These are phyloP conservation scores for Aspergillus piperis DNA, from an alignment of 2,329 filamentous ascomycete genomes.

Conservation along the genomic window DNA sequence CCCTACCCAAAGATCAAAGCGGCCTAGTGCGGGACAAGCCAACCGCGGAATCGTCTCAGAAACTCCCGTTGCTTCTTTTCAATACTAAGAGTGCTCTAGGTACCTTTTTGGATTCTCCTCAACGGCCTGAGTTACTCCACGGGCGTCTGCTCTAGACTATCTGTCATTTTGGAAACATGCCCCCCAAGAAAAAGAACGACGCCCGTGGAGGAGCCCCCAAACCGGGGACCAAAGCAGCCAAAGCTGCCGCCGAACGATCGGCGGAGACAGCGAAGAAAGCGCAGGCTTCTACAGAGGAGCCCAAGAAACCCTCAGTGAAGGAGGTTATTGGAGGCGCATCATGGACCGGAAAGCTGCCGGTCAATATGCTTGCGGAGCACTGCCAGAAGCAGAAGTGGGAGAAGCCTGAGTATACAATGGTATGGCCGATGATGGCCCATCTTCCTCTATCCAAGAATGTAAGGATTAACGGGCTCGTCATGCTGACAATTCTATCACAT, in stretches of 20 bases:
- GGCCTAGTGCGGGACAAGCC: slow-evolving; percentile 36
- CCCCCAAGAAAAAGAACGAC: slow-evolving; percentile 45
- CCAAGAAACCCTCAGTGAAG: slow-evolving; percentile 63
- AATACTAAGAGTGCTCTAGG: background rate
- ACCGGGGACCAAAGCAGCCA: slow-evolving; percentile 43
- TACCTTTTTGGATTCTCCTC: background rate
- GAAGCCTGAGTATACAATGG: slow-evolving; percentile 86
- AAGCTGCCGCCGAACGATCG: slow-evolving; percentile 39
- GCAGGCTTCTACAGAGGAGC: slow-evolving; percentile 44
- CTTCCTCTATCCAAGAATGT: background rate
- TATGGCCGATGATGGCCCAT: slow-evolving; percentile 38
- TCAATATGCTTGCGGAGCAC: slow-evolving; percentile 90
- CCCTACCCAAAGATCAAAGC: slow-evolving; percentile 13
- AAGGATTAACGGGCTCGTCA: background rate
- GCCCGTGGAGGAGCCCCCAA: slow-evolving; percentile 40
- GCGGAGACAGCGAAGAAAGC: slow-evolving; percentile 34
- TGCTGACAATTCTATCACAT: slow-evolving; percentile 17
- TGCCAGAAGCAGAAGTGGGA: slow-evolving; percentile 97
- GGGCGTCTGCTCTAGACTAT: slow-evolving; percentile 21
- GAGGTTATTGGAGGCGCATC: slow-evolving; percentile 91
- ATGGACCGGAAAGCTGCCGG: slow-evolving; percentile 95
- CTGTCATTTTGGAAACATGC: slow-evolving; percentile 31
- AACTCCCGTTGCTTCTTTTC: background rate
- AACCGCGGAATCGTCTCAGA: slow-evolving; percentile 2
- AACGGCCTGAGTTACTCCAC: slow-evolving; percentile 20